These are phyloP conservation scores for Acacia pycnantha DNA, from an alignment of 331 rosid genomes.

Conservation along the genomic window DNA sequence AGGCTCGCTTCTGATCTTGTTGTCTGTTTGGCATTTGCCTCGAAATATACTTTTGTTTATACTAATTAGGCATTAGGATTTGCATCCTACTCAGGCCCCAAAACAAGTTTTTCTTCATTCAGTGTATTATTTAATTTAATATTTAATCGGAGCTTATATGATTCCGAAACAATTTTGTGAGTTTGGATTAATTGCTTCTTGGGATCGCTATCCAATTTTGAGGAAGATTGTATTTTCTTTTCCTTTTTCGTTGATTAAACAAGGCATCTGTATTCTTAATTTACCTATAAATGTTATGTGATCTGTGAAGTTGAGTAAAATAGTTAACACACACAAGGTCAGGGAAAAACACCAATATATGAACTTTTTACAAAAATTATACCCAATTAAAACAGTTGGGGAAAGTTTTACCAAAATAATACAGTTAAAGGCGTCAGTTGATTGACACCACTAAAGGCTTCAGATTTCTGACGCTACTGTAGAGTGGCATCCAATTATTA, in stretches of 20 bases:
- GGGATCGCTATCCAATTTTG: background rate
- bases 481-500: no score
- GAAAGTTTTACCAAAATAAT: no score
- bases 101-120: background rate
- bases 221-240: background rate
- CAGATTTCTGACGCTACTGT: no score
- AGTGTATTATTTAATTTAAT: background rate
- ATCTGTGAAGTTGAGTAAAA: background rate
- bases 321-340: no score
- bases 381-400: no score
- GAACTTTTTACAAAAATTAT: no score
- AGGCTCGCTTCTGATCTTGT: slow-evolving; percentile 61
- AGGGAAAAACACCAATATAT: no score
- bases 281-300: background rate
- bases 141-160: background rate
- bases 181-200: background rate
- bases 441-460: no score
- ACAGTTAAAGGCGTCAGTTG: no score
- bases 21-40: slow-evolving; percentile 3
- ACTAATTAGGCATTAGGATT: no score
- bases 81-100: background rate
- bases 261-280: background rate
- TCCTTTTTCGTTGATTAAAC: background rate
- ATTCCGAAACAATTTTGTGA: background rate
- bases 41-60: background rate